Base-by-base conservation (phyloP, 1,139 yeast species). In the Debaryomycetaceae sp. region DNA sequence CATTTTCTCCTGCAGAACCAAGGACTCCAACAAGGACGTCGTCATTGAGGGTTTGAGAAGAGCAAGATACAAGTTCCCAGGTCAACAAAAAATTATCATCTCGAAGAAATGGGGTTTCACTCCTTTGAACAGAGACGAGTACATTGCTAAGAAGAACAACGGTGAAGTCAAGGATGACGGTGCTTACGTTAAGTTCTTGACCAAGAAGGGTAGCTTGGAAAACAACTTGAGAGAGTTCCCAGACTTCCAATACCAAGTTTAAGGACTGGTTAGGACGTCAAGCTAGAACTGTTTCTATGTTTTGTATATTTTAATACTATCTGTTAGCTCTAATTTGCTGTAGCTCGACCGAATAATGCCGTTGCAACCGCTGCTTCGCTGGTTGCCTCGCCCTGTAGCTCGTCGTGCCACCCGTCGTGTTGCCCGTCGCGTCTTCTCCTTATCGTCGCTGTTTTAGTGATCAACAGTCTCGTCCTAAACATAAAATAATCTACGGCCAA, bases 71-170 rank as follows among this genome's bases (percentile, higher is more conserved):
- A 93, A 93, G 91, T 93, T 93, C 98, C 99, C 99, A 76, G 99
- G 99, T 82, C 99, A 93, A 83, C 99, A 93, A 81, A 93, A 87
- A 84, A 93, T 93, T 72, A 93, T 93, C 68, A 80, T 93, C 77
- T 93, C 99, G 62, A 93, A 93, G 95, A 95, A 95, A 82, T 93
- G 99, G 99, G 99, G 99, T 80, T 93, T 93, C 97, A 93, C 99
- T 78, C 88, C 88, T 76, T 86, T 93, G 72, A 83, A 91, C 95
- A 88, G 99, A 81, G 96, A 81, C 53, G 97, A 93, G 69, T 93
- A 93, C 84, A 81, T 90, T 70, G 84, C 81, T 70, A 88, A 86
- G 80, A 90, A 93, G 80, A 85, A 85, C 75, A 86, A 89, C 69
- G 97, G 97, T 81, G 97, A 91, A 82, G 96, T 93, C 69, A 88